These are phyloP conservation scores for Phytopythium oedochilum DNA, from an alignment of 352 stramenopile species.

Conservation along the genomic window DNA sequence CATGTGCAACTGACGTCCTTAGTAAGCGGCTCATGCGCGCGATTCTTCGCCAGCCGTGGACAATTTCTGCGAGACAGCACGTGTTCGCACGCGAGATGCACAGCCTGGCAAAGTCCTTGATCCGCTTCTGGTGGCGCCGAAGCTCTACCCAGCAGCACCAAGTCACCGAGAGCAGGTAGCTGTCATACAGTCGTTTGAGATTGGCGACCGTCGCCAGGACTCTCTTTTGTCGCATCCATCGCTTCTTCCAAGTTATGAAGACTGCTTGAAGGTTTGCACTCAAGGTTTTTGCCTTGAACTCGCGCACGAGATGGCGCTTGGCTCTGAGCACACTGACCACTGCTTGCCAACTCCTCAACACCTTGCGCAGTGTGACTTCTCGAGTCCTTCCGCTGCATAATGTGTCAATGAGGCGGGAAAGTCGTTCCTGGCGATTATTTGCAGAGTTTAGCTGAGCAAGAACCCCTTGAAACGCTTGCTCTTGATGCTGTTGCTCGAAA, in stretches of 20 bases:
- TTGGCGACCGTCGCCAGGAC: constrained; percentile 6
- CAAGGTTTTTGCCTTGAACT: not conserved
- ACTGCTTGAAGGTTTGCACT: not conserved
- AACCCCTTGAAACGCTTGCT: not conserved
- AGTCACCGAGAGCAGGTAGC: constrained; percentile 10
- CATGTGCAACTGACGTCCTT: constrained; percentile 21
- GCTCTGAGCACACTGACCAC: not conserved
- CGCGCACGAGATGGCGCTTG: not conserved
- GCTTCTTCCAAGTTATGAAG: constrained; percentile 1
- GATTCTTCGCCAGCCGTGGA: constrained; percentile 20
- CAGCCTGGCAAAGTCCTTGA: constrained; percentile 16
- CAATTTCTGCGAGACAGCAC: constrained; percentile 3
- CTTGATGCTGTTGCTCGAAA: not conserved
- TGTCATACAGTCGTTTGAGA: constrained; percentile 6
- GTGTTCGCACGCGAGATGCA: constrained; percentile 9
- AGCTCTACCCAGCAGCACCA: constrained; percentile 18
- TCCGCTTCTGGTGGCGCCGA: constrained; percentile 6
- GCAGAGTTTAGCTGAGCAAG: not conserved
- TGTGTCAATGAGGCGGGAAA: not conserved
- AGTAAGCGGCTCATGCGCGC: constrained; percentile 21
- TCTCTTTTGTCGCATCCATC: constrained; percentile 2
- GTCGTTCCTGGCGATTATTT: not conserved
- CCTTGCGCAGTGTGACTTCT: not conserved
- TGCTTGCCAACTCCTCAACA: not conserved
- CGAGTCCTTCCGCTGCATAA: not conserved